Base-by-base conservation (phyloP, 345 rosid genomes). In the Viola odorata region DNA sequence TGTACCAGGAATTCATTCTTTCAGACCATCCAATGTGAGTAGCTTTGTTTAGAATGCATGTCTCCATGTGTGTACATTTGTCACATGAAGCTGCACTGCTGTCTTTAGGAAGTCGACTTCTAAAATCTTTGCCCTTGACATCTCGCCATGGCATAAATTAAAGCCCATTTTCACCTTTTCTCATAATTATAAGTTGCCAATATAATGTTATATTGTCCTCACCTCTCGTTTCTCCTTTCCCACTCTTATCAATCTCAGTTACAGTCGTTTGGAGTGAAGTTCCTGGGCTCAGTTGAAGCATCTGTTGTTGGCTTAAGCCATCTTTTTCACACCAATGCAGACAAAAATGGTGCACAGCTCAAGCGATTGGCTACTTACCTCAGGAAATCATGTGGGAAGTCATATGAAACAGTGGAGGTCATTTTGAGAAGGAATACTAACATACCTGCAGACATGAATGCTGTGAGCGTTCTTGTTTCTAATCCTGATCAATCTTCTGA, bases 301-400 rank as follows among this genome's bases (percentile, higher is more conserved):
- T 89, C 92, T 69, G 89, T 82, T 40, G 95, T 87, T 68, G 98
- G 98, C 58, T 78, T 91, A 64, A 85, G 91, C 75, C 82, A 91
- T 76, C 82, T 91, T 66, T 89, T 85, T 50, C 81, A 71, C 36
- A 62, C 78, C 49, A 75, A 78, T 69, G 74, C 78, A 32, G 98
- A 91, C 72, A 59, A 71, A 57, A 75, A 82, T 63, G 96, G 95
- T 60, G 63, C 79, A 54, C 81, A 78, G 72, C 80, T 91, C 40
- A 87, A 87, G 77, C 76, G 75, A 68, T 68, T 91, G 62, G 91
- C 98, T 13, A 64, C 81, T 62, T 80, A 83, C 73, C 80, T 91
- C 49, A 66, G 81, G 38, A 82, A 78, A 77, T 75, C 81, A 57
- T 47, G 32, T 62, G 81, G 75, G 62, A 82, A 71, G 76, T 78